Base-by-base conservation (phyloP, 164 flowering plant species). In the Piper longum region DNA sequence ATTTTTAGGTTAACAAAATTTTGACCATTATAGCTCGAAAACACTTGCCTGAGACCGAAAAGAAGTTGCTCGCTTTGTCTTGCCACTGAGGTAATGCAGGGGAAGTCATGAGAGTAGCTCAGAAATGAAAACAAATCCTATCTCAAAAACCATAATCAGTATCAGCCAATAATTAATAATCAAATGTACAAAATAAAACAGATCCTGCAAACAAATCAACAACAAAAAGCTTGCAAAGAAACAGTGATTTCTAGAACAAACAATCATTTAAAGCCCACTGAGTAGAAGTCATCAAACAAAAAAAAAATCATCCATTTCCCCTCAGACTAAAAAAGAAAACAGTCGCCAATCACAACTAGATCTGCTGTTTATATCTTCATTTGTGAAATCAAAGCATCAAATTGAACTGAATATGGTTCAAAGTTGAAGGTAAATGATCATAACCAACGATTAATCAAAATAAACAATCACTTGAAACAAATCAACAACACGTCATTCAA, bases 21-120 rank as follows among this genome's bases (percentile, higher is more conserved):
- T 9, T 48, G 52, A 2, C 14, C 12, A 2, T 2, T 14, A 48
- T 48, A 14, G 14, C 3, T 12, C 3, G 14, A 48, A 48, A 48
- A 7, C 13, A 57, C 67, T 39, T 71, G 83, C 98, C 95, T 73
- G 98, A 87, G 62, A 90, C 64, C 43, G 93, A 86, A 71, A 91
- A 82, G 73, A 91, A 87, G 43, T 62, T 90, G 62, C 67, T 76
- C 56, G 96, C 95, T 77, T 80, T 88, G 69, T 85, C 98, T 41
- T 79, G 87, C 95, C 93, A 91, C 80, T 67, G 89, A 65, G 91
- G 89, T 4, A 90, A 72, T 64, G 54, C 67, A 40, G 71, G 75
- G 19, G 86, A 77, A 61, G 96, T 77, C 97, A 91, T 88, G 70
- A 74, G 52, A 68, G 59, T 14, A 48, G 52, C 52, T 48, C 52